A percentile compares a stretch with the other conserved stretches of the same genome.
Evolutionary conservation across 129 eudicot genomes (phyloP).

Genomic region (Helianthus tuberosus): DNA sequence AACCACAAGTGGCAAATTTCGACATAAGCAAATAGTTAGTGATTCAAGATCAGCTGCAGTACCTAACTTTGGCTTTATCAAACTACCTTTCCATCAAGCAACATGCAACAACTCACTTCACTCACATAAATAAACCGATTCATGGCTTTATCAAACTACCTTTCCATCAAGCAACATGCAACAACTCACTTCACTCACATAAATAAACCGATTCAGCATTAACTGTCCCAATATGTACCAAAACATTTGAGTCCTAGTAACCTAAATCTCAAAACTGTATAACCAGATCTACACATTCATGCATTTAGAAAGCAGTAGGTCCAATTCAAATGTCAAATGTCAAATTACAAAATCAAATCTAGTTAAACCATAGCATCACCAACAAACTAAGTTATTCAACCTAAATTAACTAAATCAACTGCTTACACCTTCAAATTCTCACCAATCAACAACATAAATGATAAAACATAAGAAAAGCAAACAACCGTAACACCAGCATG

Average conservation of each 20-base stretch:
- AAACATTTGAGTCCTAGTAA: neutral
- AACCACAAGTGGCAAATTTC: conserved; percentile 4
- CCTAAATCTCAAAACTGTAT: neutral
- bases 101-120: neutral
- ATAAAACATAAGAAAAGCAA: neutral
- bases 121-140: neutral
- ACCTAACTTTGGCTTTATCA: neutral
- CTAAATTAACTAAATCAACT: neutral
- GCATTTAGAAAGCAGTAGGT: conserved; percentile 14
- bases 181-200: too few species aligned
- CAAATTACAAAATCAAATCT: neutral
- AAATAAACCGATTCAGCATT: conserved; percentile 7
- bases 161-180: too few species aligned
- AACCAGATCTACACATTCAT: conserved; percentile 26
- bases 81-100: conserved; percentile 13
- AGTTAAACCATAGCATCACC: neutral
- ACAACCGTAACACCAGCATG: too few species aligned
- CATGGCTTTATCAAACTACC: too few species aligned
- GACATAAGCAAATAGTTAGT: neutral
- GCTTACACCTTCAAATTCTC: conserved; percentile 5
- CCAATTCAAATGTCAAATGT: conserved; percentile 5
- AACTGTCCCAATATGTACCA: neutral
- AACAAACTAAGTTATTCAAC: neutral
- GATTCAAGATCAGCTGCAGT: conserved; percentile 2
- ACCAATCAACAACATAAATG: conserved; percentile 10